phyloP scores from a whole-genome alignment of 305 asterid genomes.

The Fraxinus latifolia region DNA sequence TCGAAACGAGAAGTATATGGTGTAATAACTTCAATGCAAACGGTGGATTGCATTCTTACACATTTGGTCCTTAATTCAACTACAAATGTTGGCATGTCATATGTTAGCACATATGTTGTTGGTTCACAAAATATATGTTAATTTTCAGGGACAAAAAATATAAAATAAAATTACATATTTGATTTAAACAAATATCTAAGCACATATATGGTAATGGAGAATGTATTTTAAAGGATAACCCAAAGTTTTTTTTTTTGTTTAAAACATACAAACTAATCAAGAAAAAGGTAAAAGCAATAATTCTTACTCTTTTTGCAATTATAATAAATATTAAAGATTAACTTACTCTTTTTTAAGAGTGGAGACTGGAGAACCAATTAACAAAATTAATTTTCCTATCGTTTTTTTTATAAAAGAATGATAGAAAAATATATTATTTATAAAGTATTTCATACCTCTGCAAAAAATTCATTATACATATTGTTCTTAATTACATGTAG shows the following conservation, averaged over 20 bases:
- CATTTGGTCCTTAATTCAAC: constrained; percentile 14
- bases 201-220: not conserved
- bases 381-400: not conserved
- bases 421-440: no score
- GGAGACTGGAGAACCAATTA: not conserved
- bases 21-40: constrained; percentile 7
- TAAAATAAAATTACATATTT: not conserved
- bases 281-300: not conserved
- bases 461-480: no score
- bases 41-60: constrained; percentile 20
- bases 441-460: no score
- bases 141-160: not conserved
- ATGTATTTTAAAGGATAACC: not conserved
- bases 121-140: constrained; percentile 1
- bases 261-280: not conserved
- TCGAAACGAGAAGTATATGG: not conserved
- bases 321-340: no score
- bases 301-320: not conserved
- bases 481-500: not conserved
- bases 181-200: not conserved
- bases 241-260: not conserved
- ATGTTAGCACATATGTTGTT: constrained; percentile 28
- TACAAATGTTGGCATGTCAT: constrained; percentile 24
- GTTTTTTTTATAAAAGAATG: not conserved
- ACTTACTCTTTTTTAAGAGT: not conserved